Conservation (phyloP, 306 rosid species). For the Castanopsis chinensis region DNA sequence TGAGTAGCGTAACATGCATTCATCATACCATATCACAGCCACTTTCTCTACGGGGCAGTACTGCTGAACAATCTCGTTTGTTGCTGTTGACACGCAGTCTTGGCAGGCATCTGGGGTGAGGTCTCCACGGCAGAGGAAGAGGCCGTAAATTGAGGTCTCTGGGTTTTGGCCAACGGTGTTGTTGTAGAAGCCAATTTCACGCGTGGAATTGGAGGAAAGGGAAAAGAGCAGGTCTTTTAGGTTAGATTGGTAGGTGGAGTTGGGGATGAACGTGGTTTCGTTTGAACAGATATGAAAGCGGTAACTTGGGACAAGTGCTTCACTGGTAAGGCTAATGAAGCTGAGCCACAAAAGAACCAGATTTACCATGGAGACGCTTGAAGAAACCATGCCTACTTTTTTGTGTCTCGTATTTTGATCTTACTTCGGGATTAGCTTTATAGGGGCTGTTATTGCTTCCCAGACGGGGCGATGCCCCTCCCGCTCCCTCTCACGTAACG, state of each 20-base stretch:
- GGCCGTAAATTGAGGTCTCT: background rate
- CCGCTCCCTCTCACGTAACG: too few relatives aligned
- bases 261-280: background rate
- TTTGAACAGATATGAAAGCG: background rate
- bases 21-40: conserved; percentile 25
- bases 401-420: background rate
- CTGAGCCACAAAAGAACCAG: background rate
- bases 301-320: background rate
- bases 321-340: background rate
- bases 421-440: too few relatives aligned
- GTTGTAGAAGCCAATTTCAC: background rate
- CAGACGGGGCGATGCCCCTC: too few relatives aligned
- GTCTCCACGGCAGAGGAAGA: conserved; percentile 3
- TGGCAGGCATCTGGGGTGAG: background rate
- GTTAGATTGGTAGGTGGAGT: background rate
- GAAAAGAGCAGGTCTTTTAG: background rate
- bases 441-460: too few relatives aligned
- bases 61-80: background rate
- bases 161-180: background rate
- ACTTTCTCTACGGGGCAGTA: conserved; percentile 20
- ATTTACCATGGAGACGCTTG: background rate
- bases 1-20: conserved; percentile 39
- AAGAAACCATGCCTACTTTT: background rate
- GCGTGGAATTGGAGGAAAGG: background rate
- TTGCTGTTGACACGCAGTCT: conserved; percentile 28